phyloP scores from a whole-genome alignment of 805 yeast species.

The Starmerella floricola region DNA sequence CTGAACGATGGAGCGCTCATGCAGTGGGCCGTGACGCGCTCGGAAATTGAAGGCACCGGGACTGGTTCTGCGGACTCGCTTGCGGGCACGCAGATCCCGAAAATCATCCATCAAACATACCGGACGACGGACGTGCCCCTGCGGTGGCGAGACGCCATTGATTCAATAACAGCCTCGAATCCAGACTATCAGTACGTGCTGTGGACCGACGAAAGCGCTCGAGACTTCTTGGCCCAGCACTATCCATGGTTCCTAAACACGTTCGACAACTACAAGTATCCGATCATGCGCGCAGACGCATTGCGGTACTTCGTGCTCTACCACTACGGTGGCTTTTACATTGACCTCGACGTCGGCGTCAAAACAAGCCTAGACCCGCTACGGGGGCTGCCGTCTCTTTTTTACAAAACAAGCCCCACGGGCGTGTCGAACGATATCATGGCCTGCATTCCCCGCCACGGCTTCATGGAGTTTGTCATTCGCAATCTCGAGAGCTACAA shows the following conservation, averaged over 20 bases:
- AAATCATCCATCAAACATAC: slow-evolving; percentile 87
- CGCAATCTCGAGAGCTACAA: slow-evolving; percentile 52
- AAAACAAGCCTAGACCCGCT: slow-evolving; percentile 66
- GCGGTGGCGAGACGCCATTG: slow-evolving; percentile 67
- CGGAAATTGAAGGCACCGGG: neutral
- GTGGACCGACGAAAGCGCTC: slow-evolving; percentile 82
- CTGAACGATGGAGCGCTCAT: neutral
- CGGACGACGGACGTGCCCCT: slow-evolving; percentile 69
- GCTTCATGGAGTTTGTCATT: slow-evolving; percentile 62
- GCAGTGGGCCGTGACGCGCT: neutral
- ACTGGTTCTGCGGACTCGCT: neutral
- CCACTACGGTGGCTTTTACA: slow-evolving; percentile 81
- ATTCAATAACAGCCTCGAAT: slow-evolving; percentile 62
- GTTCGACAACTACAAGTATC: slow-evolving; percentile 65
- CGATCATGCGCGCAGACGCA: slow-evolving; percentile 83
- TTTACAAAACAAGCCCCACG: slow-evolving; percentile 75
- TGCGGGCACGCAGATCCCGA: slow-evolving; percentile 44
- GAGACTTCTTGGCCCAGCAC: slow-evolving; percentile 62
- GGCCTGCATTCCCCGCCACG: slow-evolving; percentile 81
- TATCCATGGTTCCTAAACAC: slow-evolving; percentile 79
- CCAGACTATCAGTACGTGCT: slow-evolving; percentile 73
- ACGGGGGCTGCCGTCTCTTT: slow-evolving; percentile 71
- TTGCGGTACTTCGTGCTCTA: slow-evolving; percentile 73
- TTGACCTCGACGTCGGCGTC: slow-evolving; percentile 86
- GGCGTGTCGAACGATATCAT: slow-evolving; percentile 88